phyloP scores from a whole-genome alignment of 805 yeast species.

The Wickerhamomyces chaumierensis region DNA sequence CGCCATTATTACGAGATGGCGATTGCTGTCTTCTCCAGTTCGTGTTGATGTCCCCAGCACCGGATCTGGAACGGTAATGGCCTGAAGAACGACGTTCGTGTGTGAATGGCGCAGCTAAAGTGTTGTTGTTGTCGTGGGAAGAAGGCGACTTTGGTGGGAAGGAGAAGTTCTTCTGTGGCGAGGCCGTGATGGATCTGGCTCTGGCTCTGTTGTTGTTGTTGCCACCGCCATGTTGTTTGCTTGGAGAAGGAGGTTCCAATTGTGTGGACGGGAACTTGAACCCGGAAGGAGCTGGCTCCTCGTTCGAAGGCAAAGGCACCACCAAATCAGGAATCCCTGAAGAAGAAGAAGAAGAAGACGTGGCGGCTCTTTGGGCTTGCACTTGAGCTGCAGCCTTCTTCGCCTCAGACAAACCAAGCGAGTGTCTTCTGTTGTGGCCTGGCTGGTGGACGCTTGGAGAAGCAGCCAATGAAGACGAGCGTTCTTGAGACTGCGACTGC shows the following conservation, averaged over 20 bases:
- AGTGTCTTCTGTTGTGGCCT: constrained; percentile 88
- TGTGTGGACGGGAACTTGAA: constrained; percentile 48
- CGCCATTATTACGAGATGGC: constrained; percentile 25
- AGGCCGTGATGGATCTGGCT: constrained; percentile 17
- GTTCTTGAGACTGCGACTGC: constrained; percentile 1
- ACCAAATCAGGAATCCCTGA: constrained; percentile 8
- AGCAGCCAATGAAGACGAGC: background rate
- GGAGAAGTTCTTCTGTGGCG: constrained; percentile 44
- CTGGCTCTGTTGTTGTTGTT: constrained; percentile 12
- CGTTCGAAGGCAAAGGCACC: constrained; percentile 5
- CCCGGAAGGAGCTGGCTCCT: constrained; percentile 22
- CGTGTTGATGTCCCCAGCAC: constrained; percentile 31
- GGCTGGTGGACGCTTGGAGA: constrained; percentile 10
- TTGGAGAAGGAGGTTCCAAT: constrained; percentile 19
- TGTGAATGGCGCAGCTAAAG: constrained; percentile 10
- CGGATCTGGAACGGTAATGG: constrained; percentile 26
- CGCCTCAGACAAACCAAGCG: constrained; percentile 85
- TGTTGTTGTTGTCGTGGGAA: constrained; percentile 4
- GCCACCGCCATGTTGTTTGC: too few species aligned
- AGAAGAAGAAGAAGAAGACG: background rate
- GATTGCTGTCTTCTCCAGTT: constrained; percentile 48
- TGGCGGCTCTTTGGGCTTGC: constrained; percentile 50
- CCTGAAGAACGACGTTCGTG: constrained; percentile 32
- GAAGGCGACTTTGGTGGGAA: constrained; percentile 42
- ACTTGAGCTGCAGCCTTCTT: constrained; percentile 93